Conservation (phyloP, 192 early-diverging fungal species). For the Coemansia sp. region DNA sequence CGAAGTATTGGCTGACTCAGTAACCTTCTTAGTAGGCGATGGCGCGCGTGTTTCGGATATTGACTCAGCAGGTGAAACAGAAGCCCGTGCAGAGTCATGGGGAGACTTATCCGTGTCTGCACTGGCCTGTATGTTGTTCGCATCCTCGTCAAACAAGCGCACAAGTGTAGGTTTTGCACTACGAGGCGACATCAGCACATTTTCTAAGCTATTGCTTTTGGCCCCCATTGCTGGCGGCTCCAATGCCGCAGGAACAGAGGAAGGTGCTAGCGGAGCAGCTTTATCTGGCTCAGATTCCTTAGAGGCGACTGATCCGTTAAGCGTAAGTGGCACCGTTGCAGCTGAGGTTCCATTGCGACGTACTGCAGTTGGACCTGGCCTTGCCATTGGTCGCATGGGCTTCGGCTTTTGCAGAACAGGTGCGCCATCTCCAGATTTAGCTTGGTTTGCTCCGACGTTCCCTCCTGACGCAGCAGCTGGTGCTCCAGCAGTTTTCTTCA, state of each 20-base stretch:
- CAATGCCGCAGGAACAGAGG: neutral
- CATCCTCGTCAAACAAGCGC: constrained; percentile 28
- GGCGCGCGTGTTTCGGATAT: constrained; percentile 21
- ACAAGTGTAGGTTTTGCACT: constrained; percentile 19
- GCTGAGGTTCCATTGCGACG: constrained; percentile 20
- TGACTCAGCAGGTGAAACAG: constrained; percentile 24
- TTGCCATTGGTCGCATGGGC: constrained; percentile 38
- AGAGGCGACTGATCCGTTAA: neutral
- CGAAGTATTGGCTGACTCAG: neutral
- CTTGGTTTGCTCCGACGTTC: neutral
- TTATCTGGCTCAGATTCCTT: neutral
- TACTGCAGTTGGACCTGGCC: constrained; percentile 17
- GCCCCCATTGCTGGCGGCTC: constrained; percentile 17
- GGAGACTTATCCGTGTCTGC: constrained; percentile 9
- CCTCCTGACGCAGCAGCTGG: constrained; percentile 3
- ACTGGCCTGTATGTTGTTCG: neutral
- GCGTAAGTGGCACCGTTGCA: constrained; percentile 10
- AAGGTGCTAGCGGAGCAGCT: neutral
- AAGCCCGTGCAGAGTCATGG: constrained; percentile 35
- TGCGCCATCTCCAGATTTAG: neutral
- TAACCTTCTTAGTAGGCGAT: constrained; percentile 13
- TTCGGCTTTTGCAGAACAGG: constrained; percentile 23
- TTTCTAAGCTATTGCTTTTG: constrained; percentile 26
- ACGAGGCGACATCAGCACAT: constrained; percentile 37
- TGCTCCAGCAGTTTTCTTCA: constrained; percentile 1